Evolutionary conservation across 345 rosid genomes (phyloP), one percentile per base, ranked within the genome.

Genomic region (Acer campestre): DNA sequence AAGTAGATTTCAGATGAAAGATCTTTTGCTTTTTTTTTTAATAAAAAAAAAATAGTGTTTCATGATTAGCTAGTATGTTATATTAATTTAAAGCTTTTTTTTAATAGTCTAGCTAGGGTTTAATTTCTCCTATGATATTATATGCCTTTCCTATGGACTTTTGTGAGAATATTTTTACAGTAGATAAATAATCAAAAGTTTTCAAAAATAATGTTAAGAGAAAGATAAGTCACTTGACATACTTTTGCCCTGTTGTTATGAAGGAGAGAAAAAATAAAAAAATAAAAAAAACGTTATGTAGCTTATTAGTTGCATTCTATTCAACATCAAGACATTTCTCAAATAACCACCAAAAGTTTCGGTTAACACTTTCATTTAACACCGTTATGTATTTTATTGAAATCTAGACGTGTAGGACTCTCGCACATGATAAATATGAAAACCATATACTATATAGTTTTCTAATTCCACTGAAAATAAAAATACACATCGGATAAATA

Each of bases 1-100:
- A 49, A 51, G 66, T 73, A 27, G 46, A 29, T 64, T 68, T 61
- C 58, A 58, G 12, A 80, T 67, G 64, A 78, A 75, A 79, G 74
- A 67, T 71, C 31, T 66, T 51, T 48, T 58, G n/a, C 79, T 78
- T 80, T 75, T 13, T 2, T 25, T 29, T 29, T 29, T 29, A 29
- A 29, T 29, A 2, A 29, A 35, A 35, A 35, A 35, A 35, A 4
- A 20, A 56, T 59, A 70, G 48, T 75, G 58, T 78, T 78, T 78
- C 77, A 78, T 78, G 70, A 78, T 78, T 70, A 71, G 58, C 70
- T 18, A 35, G 38, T 35, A 35, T 68, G 71, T 77, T 65, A 46
- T 77, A 58, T 73, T 49, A 55, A 56, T 53, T 51, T 35, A 35
- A 69, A 63, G 62, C 64, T 68, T 73, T n/a, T n/a, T 56, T 71